Percentiles rank a stretch among this genome's conserved stretches.
These are phyloP conservation scores for Phalaenopsis equestris DNA, from an alignment of 106 monocot genomes.

Conservation along the genomic window DNA sequence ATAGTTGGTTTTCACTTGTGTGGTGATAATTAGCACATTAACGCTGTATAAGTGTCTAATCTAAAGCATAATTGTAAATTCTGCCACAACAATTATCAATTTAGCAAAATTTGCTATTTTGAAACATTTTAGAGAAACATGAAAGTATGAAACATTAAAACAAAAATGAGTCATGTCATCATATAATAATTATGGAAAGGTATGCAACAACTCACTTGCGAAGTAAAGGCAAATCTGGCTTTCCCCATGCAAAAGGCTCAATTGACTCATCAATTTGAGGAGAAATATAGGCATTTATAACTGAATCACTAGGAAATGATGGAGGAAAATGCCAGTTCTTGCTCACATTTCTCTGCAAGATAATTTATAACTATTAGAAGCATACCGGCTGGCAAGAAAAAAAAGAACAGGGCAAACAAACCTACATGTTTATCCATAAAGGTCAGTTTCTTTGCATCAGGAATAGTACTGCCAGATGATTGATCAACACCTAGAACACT, in stretches of 20 bases:
- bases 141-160: not conserved
- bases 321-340: slow-evolving; percentile 94
- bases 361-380: slow-evolving; percentile 1
- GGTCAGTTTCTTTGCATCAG: slow-evolving; percentile 28
- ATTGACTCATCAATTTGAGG: slow-evolving; percentile 90
- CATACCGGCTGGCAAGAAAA: not conserved
- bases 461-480: slow-evolving; percentile 15
- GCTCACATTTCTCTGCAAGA: slow-evolving; percentile 85
- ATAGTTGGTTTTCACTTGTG: too few relatives aligned
- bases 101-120: not conserved
- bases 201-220: slow-evolving; percentile 44
- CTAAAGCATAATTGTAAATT: too few relatives aligned
- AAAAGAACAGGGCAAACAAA: not conserved
- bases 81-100: not conserved
- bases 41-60: too few relatives aligned
- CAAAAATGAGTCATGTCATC: not conserved
- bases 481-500: slow-evolving; percentile 13
- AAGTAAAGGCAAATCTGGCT: slow-evolving; percentile 71
- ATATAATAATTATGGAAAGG: not conserved
- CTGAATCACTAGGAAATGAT: slow-evolving; percentile 76
- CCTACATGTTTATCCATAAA: slow-evolving; percentile 86
- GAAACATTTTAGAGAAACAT: not conserved
- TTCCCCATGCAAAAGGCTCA: slow-evolving; percentile 88
- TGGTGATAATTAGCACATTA: too few relatives aligned
- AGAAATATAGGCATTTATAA: slow-evolving; percentile 59